Base-by-base conservation (phyloP, 768 basidiomycete species). In the Cubamyces lactineus region DNA sequence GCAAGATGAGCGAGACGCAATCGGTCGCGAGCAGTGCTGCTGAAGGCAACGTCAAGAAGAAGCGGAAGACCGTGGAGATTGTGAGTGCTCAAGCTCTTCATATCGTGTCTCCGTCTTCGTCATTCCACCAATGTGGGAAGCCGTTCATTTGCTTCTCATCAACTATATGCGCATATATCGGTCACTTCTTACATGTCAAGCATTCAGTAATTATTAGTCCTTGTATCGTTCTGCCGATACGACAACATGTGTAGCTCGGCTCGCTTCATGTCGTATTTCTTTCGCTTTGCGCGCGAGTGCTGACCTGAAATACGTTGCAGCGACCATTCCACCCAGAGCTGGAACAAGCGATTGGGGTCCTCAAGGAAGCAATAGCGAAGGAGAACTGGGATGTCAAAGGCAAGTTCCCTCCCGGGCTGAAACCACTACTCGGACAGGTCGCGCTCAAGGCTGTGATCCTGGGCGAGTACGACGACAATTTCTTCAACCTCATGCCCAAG, bases 401-500 rank as follows among this genome's bases (percentile, higher is more conserved):
- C 69, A 96, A 94, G 72, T 99, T 99, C 78, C 96, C 96, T 8
- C 86, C 87, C 0, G 69, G 74, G 5, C 76, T 99, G 66, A 93
- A 92, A 64, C 91, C 91, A 0, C 64, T 84, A 5, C 81, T 98
- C 3, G 77, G 80, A n/a, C 72, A 84, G 11, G 82, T 92, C 42
- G 92, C 94, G 0, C 70, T 92, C 41, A 81, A 86, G 52, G 96
- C 96, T 0, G 85, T 96, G 68, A 78, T 82, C 26, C 80, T 91
- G n/a, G 91, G 88, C 72, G 87, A 96, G 71, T 97, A 96, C 74
- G 90, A 93, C 63, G 95, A 96, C 17, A 84, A 91, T 68, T 96
- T 96, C 73, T 98, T 96, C 77, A 88, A 86, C 68, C 79, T 89
- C 19, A 90, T 98, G 86, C 93, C 96, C 0, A 80, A 76, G 23